These are phyloP conservation scores for Bodo saltans DNA, from an alignment of 78 protist genomes.

Conservation along the genomic window DNA sequence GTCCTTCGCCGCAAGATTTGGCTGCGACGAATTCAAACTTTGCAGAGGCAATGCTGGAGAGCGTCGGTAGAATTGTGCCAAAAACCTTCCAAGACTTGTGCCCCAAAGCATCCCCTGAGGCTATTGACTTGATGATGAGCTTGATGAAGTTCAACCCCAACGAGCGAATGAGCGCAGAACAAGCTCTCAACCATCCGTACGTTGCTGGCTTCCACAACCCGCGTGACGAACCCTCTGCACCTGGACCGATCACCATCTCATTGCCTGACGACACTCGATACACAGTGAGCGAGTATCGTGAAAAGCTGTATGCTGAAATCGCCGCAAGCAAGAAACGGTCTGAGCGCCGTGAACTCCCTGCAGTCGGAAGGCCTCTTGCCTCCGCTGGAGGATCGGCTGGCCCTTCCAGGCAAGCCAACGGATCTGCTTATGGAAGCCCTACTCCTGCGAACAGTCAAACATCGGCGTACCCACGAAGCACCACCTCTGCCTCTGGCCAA, in stretches of 20 bases:
- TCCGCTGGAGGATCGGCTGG: too few species aligned
- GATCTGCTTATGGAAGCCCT: too few species aligned
- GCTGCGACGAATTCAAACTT: conserved; percentile 73
- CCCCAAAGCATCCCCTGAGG: conserved; percentile 88
- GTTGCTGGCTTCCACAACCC: conserved; percentile 78
- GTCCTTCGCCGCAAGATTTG: conserved; percentile 75
- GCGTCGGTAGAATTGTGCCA: conserved; percentile 52
- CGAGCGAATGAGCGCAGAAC: conserved; percentile 83
- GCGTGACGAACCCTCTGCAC: conserved; percentile 44
- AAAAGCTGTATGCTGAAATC: conserved; percentile 48
- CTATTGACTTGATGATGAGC: conserved; percentile 78
- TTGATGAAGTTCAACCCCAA: conserved; percentile 90
- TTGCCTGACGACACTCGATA: conserved; percentile 80
- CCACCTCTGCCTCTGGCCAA: too few species aligned
- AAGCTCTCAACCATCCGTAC: conserved; percentile 88
- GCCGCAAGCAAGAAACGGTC: conserved; percentile 38
- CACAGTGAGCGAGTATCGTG: conserved; percentile 57
- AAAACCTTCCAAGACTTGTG: conserved; percentile 47
- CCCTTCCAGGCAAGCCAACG: too few species aligned
- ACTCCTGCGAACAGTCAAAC: too few species aligned
- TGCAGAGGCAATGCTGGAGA: conserved; percentile 83
- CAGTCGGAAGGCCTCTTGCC: too few species aligned
- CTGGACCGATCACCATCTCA: conserved; percentile 30
- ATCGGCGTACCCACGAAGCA: too few species aligned
- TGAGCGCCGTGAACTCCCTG: conserved; percentile 17